These are phyloP conservation scores for Cardiosporidium cionae DNA, from an alignment of 169 alveolate genomes.

Conservation along the genomic window DNA sequence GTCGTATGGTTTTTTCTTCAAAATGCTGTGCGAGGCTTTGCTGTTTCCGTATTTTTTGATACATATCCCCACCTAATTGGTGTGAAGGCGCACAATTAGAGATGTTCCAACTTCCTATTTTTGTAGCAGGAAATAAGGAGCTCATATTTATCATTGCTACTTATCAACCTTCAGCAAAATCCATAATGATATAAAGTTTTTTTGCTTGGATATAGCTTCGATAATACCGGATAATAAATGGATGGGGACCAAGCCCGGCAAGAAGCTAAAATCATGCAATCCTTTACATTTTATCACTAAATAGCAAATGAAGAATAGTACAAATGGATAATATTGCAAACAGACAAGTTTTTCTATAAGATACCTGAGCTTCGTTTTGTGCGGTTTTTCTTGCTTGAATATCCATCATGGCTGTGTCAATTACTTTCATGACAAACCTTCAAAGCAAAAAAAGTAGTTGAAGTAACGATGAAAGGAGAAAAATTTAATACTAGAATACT, in stretches of 20 bases:
- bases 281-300: not conserved
- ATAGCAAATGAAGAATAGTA: not conserved
- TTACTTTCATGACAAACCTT: constrained; percentile 70
- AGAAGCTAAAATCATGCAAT: constrained; percentile 2
- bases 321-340: not conserved
- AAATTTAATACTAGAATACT: too few relatives aligned
- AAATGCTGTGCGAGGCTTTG: not conserved
- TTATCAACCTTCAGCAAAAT: constrained; percentile 67
- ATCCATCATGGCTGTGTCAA: constrained; percentile 66
- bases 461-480: too few relatives aligned
- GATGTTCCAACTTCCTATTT: too few relatives aligned
- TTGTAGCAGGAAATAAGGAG: too few relatives aligned
- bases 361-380: constrained; percentile 71
- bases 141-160: not conserved
- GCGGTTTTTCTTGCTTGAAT: constrained; percentile 59
- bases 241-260: constrained; percentile 55
- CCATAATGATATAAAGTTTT: constrained; percentile 78
- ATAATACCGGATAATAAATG: constrained; percentile 76
- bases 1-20: constrained; percentile 38
- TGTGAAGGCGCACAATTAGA: too few relatives aligned
- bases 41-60: constrained; percentile 9
- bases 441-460: too few relatives aligned
- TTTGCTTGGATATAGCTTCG: constrained; percentile 78
- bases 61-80: constrained; percentile 25
- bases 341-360: too few relatives aligned